These are phyloP conservation scores for Yamadazyma buinensis DNA, from an alignment of 1,139 yeast genomes.

Conservation along the genomic window DNA sequence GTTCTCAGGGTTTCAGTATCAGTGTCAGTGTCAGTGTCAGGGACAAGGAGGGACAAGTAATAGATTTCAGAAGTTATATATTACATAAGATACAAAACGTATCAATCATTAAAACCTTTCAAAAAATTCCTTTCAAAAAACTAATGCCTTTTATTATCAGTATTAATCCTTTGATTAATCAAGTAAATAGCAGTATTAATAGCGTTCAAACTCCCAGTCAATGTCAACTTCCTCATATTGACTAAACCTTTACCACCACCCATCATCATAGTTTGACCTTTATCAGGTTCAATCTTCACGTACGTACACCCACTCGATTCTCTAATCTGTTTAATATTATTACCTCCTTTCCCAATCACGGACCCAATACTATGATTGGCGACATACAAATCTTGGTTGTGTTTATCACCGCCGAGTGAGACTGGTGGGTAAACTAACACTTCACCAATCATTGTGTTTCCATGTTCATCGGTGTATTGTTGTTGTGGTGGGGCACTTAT, in stretches of 20 bases:
- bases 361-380: constrained; percentile 80
- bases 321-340: constrained; percentile 75
- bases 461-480: constrained; percentile 44
- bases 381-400: constrained; percentile 67
- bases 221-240: constrained; percentile 62
- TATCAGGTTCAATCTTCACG: constrained; percentile 61
- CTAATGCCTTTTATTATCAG: constrained; percentile 50
- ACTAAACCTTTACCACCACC: constrained; percentile 57
- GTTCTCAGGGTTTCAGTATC: too few relatives aligned
- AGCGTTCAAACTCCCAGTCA: constrained; percentile 66
- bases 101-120: too few relatives aligned
- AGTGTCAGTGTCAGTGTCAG: too few relatives aligned
- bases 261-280: constrained; percentile 42
- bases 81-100: too few relatives aligned
- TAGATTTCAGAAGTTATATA: too few relatives aligned
- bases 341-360: constrained; percentile 85
- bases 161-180: constrained; percentile 72
- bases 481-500: constrained; percentile 25
- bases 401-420: constrained; percentile 40
- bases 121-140: too few relatives aligned
- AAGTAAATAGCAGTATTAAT: constrained; percentile 75
- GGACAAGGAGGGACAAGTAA: too few relatives aligned
- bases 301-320: constrained; percentile 71
- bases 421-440: constrained; percentile 41
- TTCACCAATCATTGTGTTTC: constrained; percentile 43